Evolutionary conservation across 2,329 filamentous ascomycete species (phyloP), one percentile per base, ranked within the genome.

Genomic region (Talaromyces verruculosus): DNA sequence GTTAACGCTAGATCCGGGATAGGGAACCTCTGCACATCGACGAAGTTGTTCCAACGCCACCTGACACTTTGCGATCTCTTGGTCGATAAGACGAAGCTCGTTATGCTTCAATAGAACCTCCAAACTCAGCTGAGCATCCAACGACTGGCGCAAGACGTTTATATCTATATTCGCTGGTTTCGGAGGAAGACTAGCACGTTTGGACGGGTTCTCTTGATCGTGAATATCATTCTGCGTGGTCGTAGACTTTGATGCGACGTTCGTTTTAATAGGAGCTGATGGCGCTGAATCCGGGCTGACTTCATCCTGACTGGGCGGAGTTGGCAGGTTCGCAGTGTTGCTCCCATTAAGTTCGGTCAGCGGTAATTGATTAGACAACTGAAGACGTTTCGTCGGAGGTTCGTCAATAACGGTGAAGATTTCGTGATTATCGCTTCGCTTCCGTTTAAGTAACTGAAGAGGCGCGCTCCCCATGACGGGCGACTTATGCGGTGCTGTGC

Each of bases 61-160:
- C 81, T 98, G 93, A 75, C 93, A 97, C 82, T 97, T 98, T 70
- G 92, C 94, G 70, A 98, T 85, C 81, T 98, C 95, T 79, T 97
- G 93, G 75, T 98, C 92, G 77, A 98, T 97, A 71, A 97, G 84
- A 65, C 93, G 91, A 67, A 98, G 82, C 81, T 99, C 95, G 73
- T 95, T 89, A 79, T 99, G 95, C 83, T 97, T 98, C 76, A 96
- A 82, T 69, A 98, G 82, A 63, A 98, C 93, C 81, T 97, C 93
- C 70, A 95, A 87, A 73, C 93, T 91, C 77, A 98, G 90, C 79
- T 97, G 91, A 68, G 92, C 88, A 75, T 93, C 89, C 75, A 98
- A 90, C 41, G 86, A 85, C 71, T 93, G 89, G 74, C 87, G 87
- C 69, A 90, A 85, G 66, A 81, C 82, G 43, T 88, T 72, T 25